These are phyloP conservation scores for Vigna radiata DNA, from an alignment of 306 rosid species.

Conservation along the genomic window DNA sequence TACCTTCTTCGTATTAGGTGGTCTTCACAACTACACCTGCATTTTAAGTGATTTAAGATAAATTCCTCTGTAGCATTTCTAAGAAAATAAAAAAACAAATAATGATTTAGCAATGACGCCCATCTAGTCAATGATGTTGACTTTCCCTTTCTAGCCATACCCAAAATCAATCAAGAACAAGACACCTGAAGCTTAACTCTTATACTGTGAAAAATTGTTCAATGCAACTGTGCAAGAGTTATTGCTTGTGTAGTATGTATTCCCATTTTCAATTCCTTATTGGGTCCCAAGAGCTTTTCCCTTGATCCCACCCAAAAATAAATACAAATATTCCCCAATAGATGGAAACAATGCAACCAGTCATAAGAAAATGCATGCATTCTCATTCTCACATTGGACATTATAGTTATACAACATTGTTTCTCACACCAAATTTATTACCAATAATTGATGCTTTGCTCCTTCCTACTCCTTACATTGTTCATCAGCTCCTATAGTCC, in stretches of 20 bases:
- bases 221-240: not conserved
- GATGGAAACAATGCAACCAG: conserved; percentile 1
- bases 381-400: conserved; percentile 21
- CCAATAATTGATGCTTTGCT: not conserved
- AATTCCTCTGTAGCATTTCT: no score
- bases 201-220: not conserved
- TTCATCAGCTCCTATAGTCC: conserved; percentile 38
- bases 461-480: conserved; percentile 16
- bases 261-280: not conserved
- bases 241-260: not conserved
- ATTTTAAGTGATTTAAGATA: not conserved
- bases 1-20: not conserved
- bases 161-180: not conserved
- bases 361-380: conserved; percentile 13
- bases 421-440: conserved; percentile 20
- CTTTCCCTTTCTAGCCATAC: not conserved
- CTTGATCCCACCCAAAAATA: not conserved
- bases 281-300: not conserved
- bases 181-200: not conserved
- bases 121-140: not conserved
- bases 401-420: conserved; percentile 17
- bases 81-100: no score
- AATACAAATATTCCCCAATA: not conserved
- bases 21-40: not conserved
- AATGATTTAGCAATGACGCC: not conserved